These are phyloP conservation scores for Pestalotiopsis sp. DNA, from an alignment of 2,329 filamentous ascomycete species.

Conservation along the genomic window DNA sequence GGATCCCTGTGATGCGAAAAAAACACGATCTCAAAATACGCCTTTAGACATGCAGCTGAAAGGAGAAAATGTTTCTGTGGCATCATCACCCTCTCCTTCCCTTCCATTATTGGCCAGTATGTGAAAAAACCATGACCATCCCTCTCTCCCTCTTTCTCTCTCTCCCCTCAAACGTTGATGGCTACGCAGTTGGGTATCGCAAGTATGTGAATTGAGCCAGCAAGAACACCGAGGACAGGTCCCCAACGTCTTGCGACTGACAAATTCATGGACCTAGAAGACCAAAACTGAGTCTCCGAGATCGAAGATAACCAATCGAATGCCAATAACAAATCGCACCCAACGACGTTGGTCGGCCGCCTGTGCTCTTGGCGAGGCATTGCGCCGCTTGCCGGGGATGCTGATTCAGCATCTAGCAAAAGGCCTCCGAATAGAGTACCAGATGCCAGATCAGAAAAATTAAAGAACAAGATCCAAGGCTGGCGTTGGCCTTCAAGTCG, in stretches of 20 bases:
- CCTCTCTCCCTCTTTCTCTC: not conserved
- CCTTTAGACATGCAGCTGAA: constrained; percentile 9
- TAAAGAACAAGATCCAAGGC: not conserved
- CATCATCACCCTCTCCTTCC: not conserved
- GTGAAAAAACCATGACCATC: too few relatives aligned
- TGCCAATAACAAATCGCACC: not conserved
- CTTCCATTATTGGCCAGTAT: not conserved
- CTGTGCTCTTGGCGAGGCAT: not conserved
- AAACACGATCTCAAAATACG: constrained; percentile 3
- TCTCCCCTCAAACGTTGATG: not conserved
- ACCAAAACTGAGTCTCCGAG: not conserved
- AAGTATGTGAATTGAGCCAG: not conserved
- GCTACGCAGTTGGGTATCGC: not conserved
- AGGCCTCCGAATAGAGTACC: not conserved
- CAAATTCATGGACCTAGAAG: not conserved
- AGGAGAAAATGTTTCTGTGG: constrained; percentile 2
- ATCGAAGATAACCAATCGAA: not conserved
- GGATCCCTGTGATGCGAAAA: constrained; percentile 12
- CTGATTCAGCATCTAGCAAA: not conserved
- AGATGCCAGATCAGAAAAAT: not conserved
- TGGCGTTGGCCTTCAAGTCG: not conserved
- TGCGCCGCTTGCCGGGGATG: not conserved
- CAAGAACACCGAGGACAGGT: not conserved
- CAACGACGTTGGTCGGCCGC: not conserved
- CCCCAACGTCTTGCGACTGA: too few relatives aligned